Percentiles rank a stretch among this genome's conserved stretches.
Evolutionary conservation across 2,329 filamentous ascomycete genomes (phyloP).

Genomic region (Gaeumannomyces tritici): DNA sequence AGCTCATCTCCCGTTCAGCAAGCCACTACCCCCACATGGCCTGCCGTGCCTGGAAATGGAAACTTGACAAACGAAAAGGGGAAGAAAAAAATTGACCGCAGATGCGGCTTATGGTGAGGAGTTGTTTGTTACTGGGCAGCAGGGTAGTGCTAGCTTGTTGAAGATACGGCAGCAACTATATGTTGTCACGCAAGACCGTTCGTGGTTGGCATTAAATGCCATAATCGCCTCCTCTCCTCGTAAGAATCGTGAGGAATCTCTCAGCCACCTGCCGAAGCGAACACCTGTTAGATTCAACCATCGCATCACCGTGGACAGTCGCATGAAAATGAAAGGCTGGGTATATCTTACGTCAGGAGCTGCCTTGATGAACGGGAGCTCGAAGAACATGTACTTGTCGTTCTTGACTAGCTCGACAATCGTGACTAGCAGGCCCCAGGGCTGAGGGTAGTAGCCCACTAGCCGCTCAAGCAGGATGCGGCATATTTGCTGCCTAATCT

Average conservation of each 20-base stretch:
- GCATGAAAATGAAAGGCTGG: background rate
- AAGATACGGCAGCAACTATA: too few species aligned
- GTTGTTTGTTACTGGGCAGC: background rate
- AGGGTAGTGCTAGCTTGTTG: too few species aligned
- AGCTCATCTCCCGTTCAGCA: background rate
- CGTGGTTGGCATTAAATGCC: background rate
- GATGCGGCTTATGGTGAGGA: background rate
- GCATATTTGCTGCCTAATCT: slow-evolving; percentile 84
- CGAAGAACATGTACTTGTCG: slow-evolving; percentile 83
- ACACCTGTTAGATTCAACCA: background rate
- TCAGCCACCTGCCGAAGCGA: slow-evolving; percentile 17
- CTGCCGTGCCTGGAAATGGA: background rate
- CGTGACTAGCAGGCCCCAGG: slow-evolving; percentile 88
- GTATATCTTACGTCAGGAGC: slow-evolving; percentile 64
- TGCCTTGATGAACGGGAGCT: slow-evolving; percentile 83
- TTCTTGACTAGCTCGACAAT: slow-evolving; percentile 88
- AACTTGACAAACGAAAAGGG: background rate
- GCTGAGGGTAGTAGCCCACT: slow-evolving; percentile 82
- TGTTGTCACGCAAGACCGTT: background rate
- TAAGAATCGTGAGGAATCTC: slow-evolving; percentile 17
- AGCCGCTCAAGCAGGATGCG: slow-evolving; percentile 81
- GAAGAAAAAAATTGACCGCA: background rate
- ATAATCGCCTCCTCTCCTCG: slow-evolving; percentile 1
- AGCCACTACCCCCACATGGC: background rate
- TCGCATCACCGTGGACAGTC: background rate